Evolutionary conservation across 2,329 filamentous ascomycete genomes (phyloP).

Genomic region (Talaromyces sp.): DNA sequence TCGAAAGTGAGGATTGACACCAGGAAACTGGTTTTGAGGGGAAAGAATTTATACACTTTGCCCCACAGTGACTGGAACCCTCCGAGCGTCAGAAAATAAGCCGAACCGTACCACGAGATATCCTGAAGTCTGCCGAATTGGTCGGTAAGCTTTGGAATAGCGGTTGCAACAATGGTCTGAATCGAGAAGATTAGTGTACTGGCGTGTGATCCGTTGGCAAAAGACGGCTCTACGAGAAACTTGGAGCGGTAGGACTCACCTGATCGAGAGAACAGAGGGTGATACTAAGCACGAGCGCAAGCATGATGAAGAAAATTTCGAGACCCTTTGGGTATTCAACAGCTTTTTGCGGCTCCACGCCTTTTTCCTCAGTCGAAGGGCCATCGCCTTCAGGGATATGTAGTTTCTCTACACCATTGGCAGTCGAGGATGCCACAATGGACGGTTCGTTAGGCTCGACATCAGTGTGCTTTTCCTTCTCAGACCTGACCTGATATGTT

Average conservation of each 20-base stretch:
- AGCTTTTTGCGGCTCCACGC: not conserved
- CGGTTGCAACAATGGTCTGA: conserved; percentile 30
- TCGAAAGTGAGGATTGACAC: conserved; percentile 38
- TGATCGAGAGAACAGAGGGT: conserved; percentile 14
- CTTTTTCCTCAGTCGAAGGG: not conserved
- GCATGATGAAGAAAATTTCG: conserved; percentile 9
- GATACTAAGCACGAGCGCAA: conserved; percentile 14
- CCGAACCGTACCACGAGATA: conserved; percentile 32
- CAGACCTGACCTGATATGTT: not conserved
- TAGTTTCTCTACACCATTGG: not conserved
- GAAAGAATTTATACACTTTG: conserved; percentile 24
- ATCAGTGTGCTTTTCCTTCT: not conserved
- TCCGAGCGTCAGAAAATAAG: conserved; percentile 29
- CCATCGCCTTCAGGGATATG: not conserved
- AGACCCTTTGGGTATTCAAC: not conserved
- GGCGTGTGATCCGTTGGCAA: not conserved
- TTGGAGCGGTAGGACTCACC: conserved; percentile 10
- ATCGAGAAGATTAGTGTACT: not conserved
- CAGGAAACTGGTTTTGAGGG: conserved; percentile 31
- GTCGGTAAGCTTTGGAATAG: conserved; percentile 22
- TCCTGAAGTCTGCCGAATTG: conserved; percentile 23
- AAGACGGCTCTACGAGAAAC: not conserved
- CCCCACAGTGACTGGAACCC: conserved; percentile 29
- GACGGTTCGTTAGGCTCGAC: not conserved
- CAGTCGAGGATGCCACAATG: not conserved